A percentile compares a stretch with the other conserved stretches of the same genome.
phyloP scores from a whole-genome alignment of 78 protist species.

The Dictyostelium firmibasis region DNA sequence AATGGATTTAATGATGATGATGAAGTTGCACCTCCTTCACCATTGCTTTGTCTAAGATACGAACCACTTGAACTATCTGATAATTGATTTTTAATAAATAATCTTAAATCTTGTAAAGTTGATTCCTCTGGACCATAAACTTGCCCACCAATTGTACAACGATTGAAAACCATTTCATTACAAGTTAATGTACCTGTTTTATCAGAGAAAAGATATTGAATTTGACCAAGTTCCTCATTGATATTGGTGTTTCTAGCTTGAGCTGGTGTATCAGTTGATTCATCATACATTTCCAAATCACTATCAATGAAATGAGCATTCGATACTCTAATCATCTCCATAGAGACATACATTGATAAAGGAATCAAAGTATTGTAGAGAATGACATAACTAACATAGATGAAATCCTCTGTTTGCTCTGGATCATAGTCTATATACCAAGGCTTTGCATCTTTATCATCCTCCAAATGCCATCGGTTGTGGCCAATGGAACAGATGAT shows the following conservation, averaged over 20 bases:
- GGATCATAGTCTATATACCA: constrained; percentile 37
- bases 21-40: neutral
- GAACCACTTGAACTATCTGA: neutral
- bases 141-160: constrained; percentile 79
- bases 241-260: constrained; percentile 88
- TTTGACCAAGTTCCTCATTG: constrained; percentile 90
- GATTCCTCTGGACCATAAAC: constrained; percentile 60
- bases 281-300: constrained; percentile 71
- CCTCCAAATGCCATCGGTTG: constrained; percentile 59
- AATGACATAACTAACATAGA: constrained; percentile 90
- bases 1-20: constrained; percentile 1
- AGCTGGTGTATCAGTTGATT: constrained; percentile 72
- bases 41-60: neutral
- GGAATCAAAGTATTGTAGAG: constrained; percentile 93
- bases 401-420: neutral
- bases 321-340: constrained; percentile 93
- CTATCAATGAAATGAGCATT: constrained; percentile 78
- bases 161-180: constrained; percentile 93
- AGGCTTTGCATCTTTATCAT: neutral
- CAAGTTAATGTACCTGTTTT: constrained; percentile 99
- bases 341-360: constrained; percentile 91
- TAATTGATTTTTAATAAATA: neutral
- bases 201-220: constrained; percentile 93
- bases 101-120: neutral
- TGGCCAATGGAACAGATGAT: constrained; percentile 71